These are phyloP conservation scores for Mariannaea sp. DNA, from an alignment of 2,329 filamentous ascomycete genomes.

Conservation along the genomic window DNA sequence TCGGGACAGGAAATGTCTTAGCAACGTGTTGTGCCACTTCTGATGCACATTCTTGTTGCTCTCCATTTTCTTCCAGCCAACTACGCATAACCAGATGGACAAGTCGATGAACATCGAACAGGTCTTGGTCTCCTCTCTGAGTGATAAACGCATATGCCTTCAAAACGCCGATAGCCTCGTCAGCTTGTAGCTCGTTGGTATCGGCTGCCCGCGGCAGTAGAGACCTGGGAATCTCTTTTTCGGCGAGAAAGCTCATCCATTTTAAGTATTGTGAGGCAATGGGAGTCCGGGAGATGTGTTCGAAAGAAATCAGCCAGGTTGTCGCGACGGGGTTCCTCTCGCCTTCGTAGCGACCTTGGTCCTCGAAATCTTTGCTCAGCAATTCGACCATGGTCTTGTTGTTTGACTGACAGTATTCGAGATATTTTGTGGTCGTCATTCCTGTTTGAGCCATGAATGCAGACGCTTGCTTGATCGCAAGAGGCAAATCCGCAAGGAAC, in stretches of 20 bases:
- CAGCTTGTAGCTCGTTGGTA: constrained; percentile 15
- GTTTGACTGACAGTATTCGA: constrained; percentile 31
- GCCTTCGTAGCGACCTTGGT: constrained; percentile 34
- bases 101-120: constrained; percentile 41
- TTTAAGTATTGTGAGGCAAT: constrained; percentile 38
- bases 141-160: constrained; percentile 41
- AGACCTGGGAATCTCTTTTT: constrained; percentile 38
- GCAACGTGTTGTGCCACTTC: constrained; percentile 18
- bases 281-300: constrained; percentile 34
- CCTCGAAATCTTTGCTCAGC: constrained; percentile 40
- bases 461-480: constrained; percentile 45
- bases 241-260: constrained; percentile 38
- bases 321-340: constrained; percentile 38
- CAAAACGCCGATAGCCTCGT: constrained; percentile 36
- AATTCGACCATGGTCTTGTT: constrained; percentile 29
- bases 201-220: constrained; percentile 30
- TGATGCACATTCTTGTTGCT: background rate
- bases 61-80: constrained; percentile 33
- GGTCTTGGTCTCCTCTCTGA: constrained; percentile 19
- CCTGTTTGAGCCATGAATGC: constrained; percentile 41
- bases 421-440: constrained; percentile 34
- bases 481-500: constrained; percentile 39
- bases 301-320: constrained; percentile 44
- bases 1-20: constrained; percentile 16
- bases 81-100: constrained; percentile 39